Conservation (phyloP, 148 eudicot species). For the Euryodendron excelsum region DNA sequence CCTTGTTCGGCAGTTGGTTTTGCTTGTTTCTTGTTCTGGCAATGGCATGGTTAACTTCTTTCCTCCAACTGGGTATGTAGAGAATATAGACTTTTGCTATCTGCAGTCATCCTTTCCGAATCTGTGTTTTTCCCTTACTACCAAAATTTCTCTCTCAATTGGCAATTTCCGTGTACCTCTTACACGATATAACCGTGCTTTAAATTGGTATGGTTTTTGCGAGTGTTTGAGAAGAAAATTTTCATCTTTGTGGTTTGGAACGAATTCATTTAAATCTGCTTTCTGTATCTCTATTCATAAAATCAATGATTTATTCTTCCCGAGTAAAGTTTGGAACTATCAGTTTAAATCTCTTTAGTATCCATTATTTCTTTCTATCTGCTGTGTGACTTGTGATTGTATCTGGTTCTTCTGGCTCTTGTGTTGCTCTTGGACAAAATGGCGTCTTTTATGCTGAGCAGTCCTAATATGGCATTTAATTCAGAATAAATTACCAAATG, state of each 20-base stretch:
- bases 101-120: background rate
- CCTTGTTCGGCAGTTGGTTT: background rate
- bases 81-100: background rate
- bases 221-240: background rate
- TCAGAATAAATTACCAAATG: no score
- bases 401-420: background rate
- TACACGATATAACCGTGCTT: background rate
- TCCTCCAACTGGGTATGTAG: slow-evolving; percentile 4
- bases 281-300: background rate
- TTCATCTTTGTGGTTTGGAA: background rate
- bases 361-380: background rate
- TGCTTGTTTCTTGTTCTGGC: background rate
- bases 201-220: background rate
- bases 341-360: background rate
- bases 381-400: background rate
- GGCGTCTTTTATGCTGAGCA: background rate
- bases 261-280: background rate
- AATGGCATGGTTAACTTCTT: background rate
- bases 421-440: slow-evolving; percentile 3
- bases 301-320: background rate
- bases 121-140: background rate
- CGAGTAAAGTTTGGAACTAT: background rate
- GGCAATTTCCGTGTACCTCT: background rate
- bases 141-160: background rate
- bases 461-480: no score